Percentiles rank a stretch among this genome's conserved stretches.
These are phyloP conservation scores for Diddensiella caesifluorescens DNA, from an alignment of 805 yeast species.

Conservation along the genomic window DNA sequence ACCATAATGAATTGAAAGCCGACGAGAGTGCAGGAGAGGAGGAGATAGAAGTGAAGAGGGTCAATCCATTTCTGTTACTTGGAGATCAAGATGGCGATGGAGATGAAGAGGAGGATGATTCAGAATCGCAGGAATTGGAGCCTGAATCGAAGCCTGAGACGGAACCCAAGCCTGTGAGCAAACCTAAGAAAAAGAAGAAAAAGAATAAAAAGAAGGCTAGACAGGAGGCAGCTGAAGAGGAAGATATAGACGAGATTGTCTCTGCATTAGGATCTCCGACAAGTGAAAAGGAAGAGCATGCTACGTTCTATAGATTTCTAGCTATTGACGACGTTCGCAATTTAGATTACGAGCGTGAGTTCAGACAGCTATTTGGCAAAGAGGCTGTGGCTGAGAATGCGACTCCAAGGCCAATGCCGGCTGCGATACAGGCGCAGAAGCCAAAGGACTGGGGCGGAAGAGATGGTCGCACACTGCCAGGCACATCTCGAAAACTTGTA, in stretches of 20 bases:
- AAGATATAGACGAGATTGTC: conserved; percentile 17
- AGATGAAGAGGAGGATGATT: conserved; percentile 3
- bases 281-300: conserved; percentile 22
- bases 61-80: conserved; percentile 2
- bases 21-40: neutral
- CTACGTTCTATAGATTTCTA: conserved; percentile 34
- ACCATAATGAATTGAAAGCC: conserved; percentile 12
- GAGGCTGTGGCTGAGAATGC: conserved; percentile 23
- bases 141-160: conserved; percentile 11
- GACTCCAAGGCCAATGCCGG: conserved; percentile 10
- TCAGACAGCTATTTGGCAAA: conserved; percentile 64
- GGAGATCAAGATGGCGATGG: neutral
- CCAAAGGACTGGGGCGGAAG: conserved; percentile 83
- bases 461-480: conserved; percentile 69
- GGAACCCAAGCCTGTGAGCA: conserved; percentile 24
- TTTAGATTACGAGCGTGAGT: conserved; percentile 74
- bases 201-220: conserved; percentile 19
- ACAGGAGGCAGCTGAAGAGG: conserved; percentile 19
- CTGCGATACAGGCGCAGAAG: neutral
- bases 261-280: conserved; percentile 39
- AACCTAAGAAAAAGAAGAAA: conserved; percentile 21
- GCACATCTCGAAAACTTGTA: conserved; percentile 59
- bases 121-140: conserved; percentile 3
- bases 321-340: conserved; percentile 44
- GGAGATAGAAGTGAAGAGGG: neutral